Base-by-base conservation (phyloP, 768 basidiomycete genomes). In the Stropharia rugosoannulata region DNA sequence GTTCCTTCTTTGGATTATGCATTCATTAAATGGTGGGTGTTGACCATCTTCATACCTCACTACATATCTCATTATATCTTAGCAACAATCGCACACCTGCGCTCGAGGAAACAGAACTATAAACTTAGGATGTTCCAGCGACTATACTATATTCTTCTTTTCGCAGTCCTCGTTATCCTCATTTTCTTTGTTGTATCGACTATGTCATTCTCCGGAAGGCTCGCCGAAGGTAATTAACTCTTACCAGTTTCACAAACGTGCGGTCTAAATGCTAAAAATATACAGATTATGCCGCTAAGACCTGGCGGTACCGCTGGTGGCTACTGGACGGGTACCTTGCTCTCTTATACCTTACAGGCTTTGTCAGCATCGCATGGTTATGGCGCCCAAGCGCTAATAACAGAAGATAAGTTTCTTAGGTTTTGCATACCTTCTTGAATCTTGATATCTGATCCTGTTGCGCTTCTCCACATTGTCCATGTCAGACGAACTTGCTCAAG, bases 1-100 rank as follows among this genome's bases (percentile, higher is more conserved):
- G 1, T 99, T 98, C 78, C 80, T 99, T 22, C 80, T 96, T 60
- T 98, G 96, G 96, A 98, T 96, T 49, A 83, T 96, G 75, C 89
- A 95, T 68, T 83, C 90, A 10, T 75, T 97, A 47, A 95, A 93
- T 64, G 87, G 93, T 93, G 59, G 27, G 79, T 2, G n/a, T 18
- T 11, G 36, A n/a, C 51, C 13, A 32, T 39, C 47, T n/a, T 41
- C 45, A 19, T 15, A 5, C 54, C 2, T 44, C 36, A 10, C 15
- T 10, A 29, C 39, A 8, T 38, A 4, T 36, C 44, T 29, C 36
- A 61, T 36, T 39, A 22, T 11, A 46, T 10, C 49, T 66, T 68
- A 92, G 93, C 87, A 11, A 99, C 97, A 0, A 95, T 97, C 67
- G 73, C 80, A 4, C 92, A 98, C 69, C 83, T 99, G 16, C 83